Conservation (phyloP, 805 yeast genomes). For the Hemisphaericaspora nanyangensis region DNA sequence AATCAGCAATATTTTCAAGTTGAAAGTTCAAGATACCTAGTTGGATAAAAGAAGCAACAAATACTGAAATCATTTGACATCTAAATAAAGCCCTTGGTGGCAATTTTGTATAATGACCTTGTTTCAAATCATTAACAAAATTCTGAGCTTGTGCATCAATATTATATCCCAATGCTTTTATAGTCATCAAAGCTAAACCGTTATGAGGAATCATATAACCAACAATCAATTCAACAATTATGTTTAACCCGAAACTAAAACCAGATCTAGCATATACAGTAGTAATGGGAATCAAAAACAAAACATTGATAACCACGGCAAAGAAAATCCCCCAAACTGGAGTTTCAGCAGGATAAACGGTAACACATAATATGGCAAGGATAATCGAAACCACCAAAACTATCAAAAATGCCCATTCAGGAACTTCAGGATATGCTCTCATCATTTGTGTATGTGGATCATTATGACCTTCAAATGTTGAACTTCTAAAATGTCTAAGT, state of each 20-base stretch:
- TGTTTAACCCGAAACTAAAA: slow-evolving; percentile 44
- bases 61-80: slow-evolving; percentile 20
- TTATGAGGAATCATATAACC: slow-evolving; percentile 28
- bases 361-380: slow-evolving; percentile 27
- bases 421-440: slow-evolving; percentile 33
- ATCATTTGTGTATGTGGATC: slow-evolving; percentile 30
- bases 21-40: slow-evolving; percentile 21
- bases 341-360: slow-evolving; percentile 39
- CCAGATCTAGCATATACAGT: slow-evolving; percentile 48
- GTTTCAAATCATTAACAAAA: slow-evolving; percentile 27
- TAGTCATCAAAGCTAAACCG: slow-evolving; percentile 17
- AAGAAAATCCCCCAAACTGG: slow-evolving; percentile 62
- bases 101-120: slow-evolving; percentile 35
- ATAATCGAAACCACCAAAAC: slow-evolving; percentile 25
- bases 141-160: slow-evolving; percentile 29
- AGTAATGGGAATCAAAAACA: slow-evolving; percentile 51
- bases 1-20: slow-evolving; percentile 13
- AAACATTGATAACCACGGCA: slow-evolving; percentile 45
- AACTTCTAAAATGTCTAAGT: slow-evolving; percentile 9
- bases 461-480: slow-evolving; percentile 13
- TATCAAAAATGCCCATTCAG: slow-evolving; percentile 28
- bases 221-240: slow-evolving; percentile 49
- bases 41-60: slow-evolving; percentile 17
- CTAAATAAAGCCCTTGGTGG: slow-evolving; percentile 41
- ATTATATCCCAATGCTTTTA: slow-evolving; percentile 23